Evolutionary conservation across 495 filamentous ascomycete genomes (phyloP), one percentile per base, ranked within the genome.

Genomic region (Monascus purpureus): DNA sequence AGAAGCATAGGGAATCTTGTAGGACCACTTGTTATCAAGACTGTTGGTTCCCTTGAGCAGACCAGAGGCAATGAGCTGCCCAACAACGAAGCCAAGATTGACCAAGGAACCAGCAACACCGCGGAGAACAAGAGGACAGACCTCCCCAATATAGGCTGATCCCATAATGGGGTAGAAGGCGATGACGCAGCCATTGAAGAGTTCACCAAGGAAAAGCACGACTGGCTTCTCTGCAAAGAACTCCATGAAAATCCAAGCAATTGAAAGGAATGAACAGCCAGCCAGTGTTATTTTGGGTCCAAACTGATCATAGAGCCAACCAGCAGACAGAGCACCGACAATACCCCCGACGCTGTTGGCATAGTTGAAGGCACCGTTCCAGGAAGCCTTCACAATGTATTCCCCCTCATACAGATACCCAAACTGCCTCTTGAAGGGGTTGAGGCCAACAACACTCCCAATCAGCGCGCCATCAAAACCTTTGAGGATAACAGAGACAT

Each of bases 321-420:
- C 52, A 0, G 47, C 47, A 18, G 36, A 36, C 6, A 56, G 39
- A 1, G 81, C 85, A 14, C 67, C 68, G 32, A 88, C 55, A 42
- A 82, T 51, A 15, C 63, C 65, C 11, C 84, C 84, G 25, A 66
- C 59, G 9, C 81, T 63, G 53, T 75, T 74, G 17, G 83, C 84
- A 33, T 82, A 82, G 52, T 88, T 87, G 43, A 82, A 53, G n/a
- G 52, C 50, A 0, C 47, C 47, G 8, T 46, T 27, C 52, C 52
- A 56, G 2, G 37, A 41, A 0, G 52, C 43, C 1, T 45, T 44
- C 6, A 56, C 37, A 8, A 53, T 44, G 29, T 48, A 50, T 9
- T 34, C 30, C 18, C 47, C 49, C 1, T 48, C 29, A 14, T 41
- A 36, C 8, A 44, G 17, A 35, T 56, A 56, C 8, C 52, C 52